phyloP scores from a whole-genome alignment of 1,284 basidiomycete genomes.

The Takashimella tepidaria region DNA sequence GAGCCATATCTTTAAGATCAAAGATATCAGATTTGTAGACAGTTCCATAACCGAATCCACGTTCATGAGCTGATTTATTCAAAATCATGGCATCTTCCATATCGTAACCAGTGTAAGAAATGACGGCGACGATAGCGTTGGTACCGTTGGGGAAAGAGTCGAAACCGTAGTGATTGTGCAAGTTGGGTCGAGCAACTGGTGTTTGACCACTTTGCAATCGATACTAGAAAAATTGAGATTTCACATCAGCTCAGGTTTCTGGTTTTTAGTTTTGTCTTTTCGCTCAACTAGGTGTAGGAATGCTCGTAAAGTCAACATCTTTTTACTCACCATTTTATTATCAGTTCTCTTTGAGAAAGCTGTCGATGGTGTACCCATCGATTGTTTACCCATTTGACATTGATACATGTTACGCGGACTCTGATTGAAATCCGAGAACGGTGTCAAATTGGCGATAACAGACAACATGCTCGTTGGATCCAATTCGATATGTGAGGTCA shows the following conservation, averaged over 20 bases:
- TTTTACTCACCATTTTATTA: conserved; percentile 78
- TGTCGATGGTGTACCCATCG: conserved; percentile 97
- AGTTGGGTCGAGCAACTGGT: conserved; percentile 83
- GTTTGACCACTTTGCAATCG: conserved; percentile 92
- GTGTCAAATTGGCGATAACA: conserved; percentile 59
- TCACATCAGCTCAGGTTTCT: too few relatives aligned
- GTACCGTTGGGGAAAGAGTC: conserved; percentile 98
- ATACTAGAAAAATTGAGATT: too few relatives aligned
- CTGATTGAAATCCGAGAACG: conserved; percentile 90
- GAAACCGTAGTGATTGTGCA: conserved; percentile 97
- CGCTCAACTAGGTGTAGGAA: neutral
- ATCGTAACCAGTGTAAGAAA: conserved; percentile 99
- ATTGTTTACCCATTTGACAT: conserved; percentile 97
- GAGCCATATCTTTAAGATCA: conserved; percentile 76
- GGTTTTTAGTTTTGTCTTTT: too few relatives aligned
- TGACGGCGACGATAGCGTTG: conserved; percentile 97
- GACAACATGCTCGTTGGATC: conserved; percentile 94
- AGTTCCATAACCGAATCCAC: conserved; percentile 94
- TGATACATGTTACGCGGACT: conserved; percentile 58
- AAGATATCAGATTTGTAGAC: conserved; percentile 94
- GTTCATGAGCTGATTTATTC: conserved; percentile 97
- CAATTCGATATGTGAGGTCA: conserved; percentile 89
- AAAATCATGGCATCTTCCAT: conserved; percentile 99
- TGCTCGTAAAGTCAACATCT: neutral
- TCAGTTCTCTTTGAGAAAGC: conserved; percentile 88